Conservation (phyloP, 352 stramenopile species). For the Phytopythium boreale region DNA sequence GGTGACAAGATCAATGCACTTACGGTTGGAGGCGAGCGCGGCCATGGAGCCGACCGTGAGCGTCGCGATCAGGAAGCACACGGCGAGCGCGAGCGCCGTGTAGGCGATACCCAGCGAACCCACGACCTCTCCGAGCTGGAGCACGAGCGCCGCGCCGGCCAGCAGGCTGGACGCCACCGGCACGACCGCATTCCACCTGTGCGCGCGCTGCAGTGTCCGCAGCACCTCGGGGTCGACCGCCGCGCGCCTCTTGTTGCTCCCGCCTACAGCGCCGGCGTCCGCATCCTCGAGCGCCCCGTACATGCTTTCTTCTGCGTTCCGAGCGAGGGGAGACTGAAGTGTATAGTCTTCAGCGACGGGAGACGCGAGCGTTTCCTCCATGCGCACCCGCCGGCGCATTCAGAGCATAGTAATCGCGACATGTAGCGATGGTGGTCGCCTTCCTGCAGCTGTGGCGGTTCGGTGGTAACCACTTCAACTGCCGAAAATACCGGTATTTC, state of each 20-base stretch:
- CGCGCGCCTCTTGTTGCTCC: neutral
- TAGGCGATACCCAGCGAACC: constrained; percentile 26
- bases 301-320: neutral
- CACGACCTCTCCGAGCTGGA: constrained; percentile 41
- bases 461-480: no score
- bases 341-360: no score
- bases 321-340: no score
- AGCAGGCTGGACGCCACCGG: constrained; percentile 55
- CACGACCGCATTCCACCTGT: constrained; percentile 32
- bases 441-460: no score
- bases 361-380: no score
- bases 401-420: no score
- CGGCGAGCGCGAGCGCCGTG: constrained; percentile 20
- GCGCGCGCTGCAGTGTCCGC: constrained; percentile 10
- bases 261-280: no score
- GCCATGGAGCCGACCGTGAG: constrained; percentile 50
- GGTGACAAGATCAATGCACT: no score
- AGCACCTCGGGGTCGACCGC: constrained; percentile 5
- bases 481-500: no score
- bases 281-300: neutral
- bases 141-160: constrained; percentile 46
- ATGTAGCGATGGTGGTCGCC: no score
- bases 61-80: constrained; percentile 38
- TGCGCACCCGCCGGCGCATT: no score
- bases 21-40: constrained; percentile 31